phyloP scores from a whole-genome alignment of 176 grass and related monocot species.

The Bothriochloa decipiens region DNA sequence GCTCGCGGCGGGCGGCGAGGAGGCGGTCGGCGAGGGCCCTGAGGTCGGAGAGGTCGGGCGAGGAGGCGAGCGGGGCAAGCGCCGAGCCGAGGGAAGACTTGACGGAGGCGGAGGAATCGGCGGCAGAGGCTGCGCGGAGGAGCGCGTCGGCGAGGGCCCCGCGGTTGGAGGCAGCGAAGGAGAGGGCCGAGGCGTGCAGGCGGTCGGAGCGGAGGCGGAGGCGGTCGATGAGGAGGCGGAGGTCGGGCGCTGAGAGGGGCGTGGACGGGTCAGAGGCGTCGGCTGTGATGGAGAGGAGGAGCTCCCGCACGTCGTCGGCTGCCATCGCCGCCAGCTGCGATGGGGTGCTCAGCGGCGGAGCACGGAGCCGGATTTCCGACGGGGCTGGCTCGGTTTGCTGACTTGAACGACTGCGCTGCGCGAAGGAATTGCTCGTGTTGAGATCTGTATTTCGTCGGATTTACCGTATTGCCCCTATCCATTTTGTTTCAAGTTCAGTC shows the following conservation, averaged over 20 bases:
- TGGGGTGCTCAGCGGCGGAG: too few relatives aligned
- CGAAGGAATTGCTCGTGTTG: too few relatives aligned
- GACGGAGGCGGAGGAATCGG: constrained; percentile 44
- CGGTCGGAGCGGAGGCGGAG: constrained; percentile 79
- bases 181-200: constrained; percentile 68
- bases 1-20: constrained; percentile 53
- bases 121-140: constrained; percentile 52
- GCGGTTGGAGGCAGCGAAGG: constrained; percentile 74
- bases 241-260: constrained; percentile 87
- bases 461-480: too few relatives aligned
- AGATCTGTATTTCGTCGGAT: too few relatives aligned
- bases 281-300: constrained; percentile 71
- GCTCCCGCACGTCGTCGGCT: constrained; percentile 79
- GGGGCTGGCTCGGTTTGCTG: too few relatives aligned
- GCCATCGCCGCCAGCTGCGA: too few relatives aligned
- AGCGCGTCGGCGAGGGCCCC: constrained; percentile 59
- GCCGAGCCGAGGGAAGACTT: constrained; percentile 51
- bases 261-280: constrained; percentile 74
- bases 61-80: constrained; percentile 68
- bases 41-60: constrained; percentile 70
- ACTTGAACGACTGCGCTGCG: too few relatives aligned
- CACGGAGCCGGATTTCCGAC: too few relatives aligned
- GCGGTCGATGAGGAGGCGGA: constrained; percentile 92
- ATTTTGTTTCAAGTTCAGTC: too few relatives aligned
- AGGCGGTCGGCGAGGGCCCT: constrained; percentile 65